Evolutionary conservation across 768 basidiomycete genomes (phyloP).

Genomic region (Sistotremastrum suecicum): DNA sequence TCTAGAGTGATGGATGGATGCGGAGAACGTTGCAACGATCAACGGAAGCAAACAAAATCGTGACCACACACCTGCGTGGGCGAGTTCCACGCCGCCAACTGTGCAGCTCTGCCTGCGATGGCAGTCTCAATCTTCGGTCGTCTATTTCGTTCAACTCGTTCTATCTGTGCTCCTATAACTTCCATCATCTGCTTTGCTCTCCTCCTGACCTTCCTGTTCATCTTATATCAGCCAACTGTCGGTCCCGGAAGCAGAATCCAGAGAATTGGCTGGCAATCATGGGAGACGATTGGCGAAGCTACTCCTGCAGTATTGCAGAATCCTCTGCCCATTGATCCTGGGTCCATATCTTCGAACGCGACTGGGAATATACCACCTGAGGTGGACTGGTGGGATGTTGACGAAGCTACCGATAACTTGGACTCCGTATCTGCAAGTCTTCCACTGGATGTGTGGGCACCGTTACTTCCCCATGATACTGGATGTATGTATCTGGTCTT

Average conservation of each 20-base stretch:
- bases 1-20: too few relatives aligned
- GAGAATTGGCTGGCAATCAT: constrained; percentile 79
- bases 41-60: too few relatives aligned
- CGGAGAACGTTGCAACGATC: too few relatives aligned
- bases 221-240: constrained; percentile 65
- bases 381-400: constrained; percentile 61
- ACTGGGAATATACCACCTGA: constrained; percentile 14
- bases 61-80: too few relatives aligned
- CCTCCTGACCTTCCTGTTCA: constrained; percentile 61
- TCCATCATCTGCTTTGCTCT: constrained; percentile 53
- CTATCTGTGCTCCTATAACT: constrained; percentile 42
- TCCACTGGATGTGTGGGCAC: constrained; percentile 70
- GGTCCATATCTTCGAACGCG: constrained; percentile 9
- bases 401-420: constrained; percentile 27
- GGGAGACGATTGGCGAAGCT: constrained; percentile 42
- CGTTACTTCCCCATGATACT: constrained; percentile 60
- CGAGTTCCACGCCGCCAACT: constrained; percentile 3
- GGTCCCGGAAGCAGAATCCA: constrained; percentile 54
- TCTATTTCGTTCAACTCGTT: constrained; percentile 36
- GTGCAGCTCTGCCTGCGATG: constrained; percentile 12
- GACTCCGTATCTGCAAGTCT: constrained; percentile 34
- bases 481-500: constrained; percentile 38
- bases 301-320: neutral
- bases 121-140: constrained; percentile 14
- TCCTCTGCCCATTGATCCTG: neutral